Evolutionary conservation across 73 alveolate species (phyloP).

Genomic region (Paramecium tetraurelia): DNA sequence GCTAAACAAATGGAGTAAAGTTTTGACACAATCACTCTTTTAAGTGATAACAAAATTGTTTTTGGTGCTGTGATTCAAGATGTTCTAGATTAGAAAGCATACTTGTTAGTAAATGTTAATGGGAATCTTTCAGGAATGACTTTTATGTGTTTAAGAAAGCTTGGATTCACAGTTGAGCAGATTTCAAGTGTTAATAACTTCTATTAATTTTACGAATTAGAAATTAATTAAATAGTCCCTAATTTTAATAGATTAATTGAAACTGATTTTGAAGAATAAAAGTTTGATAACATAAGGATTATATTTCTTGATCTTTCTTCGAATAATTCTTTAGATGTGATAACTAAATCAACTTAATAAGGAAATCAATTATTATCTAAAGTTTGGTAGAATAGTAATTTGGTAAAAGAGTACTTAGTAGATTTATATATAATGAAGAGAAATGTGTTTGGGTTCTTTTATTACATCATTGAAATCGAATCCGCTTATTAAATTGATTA

Average conservation of each 20-base stretch:
- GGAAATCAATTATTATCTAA: no score
- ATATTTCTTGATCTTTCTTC: background rate
- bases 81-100: background rate
- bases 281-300: background rate
- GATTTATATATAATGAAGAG: background rate
- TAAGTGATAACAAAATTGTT: background rate
- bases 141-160: background rate
- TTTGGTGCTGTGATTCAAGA: background rate
- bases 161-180: background rate
- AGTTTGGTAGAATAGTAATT: background rate
- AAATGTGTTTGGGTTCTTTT: slow-evolving; percentile 5
- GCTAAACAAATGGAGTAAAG: background rate
- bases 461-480: slow-evolving; percentile 18
- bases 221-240: background rate
- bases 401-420: background rate
- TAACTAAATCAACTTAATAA: background rate
- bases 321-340: background rate
- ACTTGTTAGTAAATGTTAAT: background rate
- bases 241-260: background rate
- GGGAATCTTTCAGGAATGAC: background rate
- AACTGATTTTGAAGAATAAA: background rate
- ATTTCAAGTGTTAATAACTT: background rate
- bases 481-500: background rate
- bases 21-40: background rate
- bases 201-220: background rate